phyloP scores from a whole-genome alignment of 2,329 filamentous ascomycete species.

The Aspergillus terreus region DNA sequence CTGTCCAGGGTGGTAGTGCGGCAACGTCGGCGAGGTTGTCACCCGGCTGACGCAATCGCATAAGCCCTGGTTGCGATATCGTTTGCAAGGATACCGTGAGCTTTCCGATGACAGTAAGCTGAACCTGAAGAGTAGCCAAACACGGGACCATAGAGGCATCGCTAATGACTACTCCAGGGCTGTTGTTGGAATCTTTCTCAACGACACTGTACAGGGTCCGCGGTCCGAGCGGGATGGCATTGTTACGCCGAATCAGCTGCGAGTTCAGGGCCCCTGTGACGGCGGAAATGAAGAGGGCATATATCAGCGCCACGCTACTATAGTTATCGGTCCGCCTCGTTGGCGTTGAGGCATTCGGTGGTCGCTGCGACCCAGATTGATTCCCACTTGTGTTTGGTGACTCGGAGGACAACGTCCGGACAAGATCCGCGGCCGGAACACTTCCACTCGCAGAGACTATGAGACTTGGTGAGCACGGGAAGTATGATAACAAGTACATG shows the following conservation, averaged over 20 bases:
- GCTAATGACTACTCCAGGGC: conserved; percentile 23
- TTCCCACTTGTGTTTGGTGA: conserved; percentile 17
- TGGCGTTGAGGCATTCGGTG: conserved; percentile 20
- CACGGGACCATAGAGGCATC: conserved; percentile 23
- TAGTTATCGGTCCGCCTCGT: conserved; percentile 28
- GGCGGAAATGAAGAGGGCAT: conserved; percentile 39
- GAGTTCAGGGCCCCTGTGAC: conserved; percentile 35
- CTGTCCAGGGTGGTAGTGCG: conserved; percentile 22
- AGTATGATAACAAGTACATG: too few species aligned
- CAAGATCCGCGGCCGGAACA: conserved; percentile 31
- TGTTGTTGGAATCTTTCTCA: conserved; percentile 29
- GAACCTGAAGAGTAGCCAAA: conserved; percentile 35
- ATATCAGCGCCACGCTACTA: conserved; percentile 32
- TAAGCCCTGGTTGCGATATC: conserved; percentile 33
- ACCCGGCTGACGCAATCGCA: conserved; percentile 25
- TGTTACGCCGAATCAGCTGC: conserved; percentile 32
- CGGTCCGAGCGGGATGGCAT: conserved; percentile 38
- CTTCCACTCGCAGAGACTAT: conserved; percentile 35
- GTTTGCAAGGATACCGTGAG: conserved; percentile 36
- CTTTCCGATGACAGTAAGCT: conserved; percentile 34
- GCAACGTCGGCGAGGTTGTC: conserved; percentile 14
- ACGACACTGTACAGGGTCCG: conserved; percentile 37
- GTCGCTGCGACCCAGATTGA: conserved; percentile 20
- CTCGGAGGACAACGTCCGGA: conserved; percentile 34
- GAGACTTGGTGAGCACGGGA: too few species aligned